Percentiles rank a stretch among this genome's conserved stretches.
These are phyloP conservation scores for Acer yangbiense DNA, from an alignment of 345 rosid genomes.

Conservation along the genomic window DNA sequence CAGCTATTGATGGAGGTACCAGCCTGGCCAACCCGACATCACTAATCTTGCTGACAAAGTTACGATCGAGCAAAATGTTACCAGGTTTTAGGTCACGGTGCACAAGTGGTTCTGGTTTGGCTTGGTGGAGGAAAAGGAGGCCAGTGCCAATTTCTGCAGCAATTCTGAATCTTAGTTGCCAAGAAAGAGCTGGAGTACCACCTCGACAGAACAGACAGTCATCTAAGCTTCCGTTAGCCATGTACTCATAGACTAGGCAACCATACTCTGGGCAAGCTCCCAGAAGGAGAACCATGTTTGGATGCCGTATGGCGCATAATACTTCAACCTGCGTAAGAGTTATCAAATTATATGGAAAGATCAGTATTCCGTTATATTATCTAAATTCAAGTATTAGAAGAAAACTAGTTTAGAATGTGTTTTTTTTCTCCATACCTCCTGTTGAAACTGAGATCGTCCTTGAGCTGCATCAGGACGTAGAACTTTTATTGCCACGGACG, in stretches of 20 bases:
- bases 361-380: neutral
- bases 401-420: neutral
- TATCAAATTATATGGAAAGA: neutral
- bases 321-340: slow-evolving; percentile 64
- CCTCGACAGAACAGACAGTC: slow-evolving; percentile 65
- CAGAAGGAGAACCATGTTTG: slow-evolving; percentile 93
- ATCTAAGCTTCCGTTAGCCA: slow-evolving; percentile 93
- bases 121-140: slow-evolving; percentile 87
- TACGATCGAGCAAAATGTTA: slow-evolving; percentile 76
- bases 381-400: neutral
- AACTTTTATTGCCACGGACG: slow-evolving; percentile 83
- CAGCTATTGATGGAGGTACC: slow-evolving; percentile 78
- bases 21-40: slow-evolving; percentile 95
- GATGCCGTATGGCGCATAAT: slow-evolving; percentile 76
- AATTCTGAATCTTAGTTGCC: slow-evolving; percentile 74
- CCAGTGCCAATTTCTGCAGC: slow-evolving; percentile 86
- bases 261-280: slow-evolving; percentile 94
- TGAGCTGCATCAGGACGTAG: slow-evolving; percentile 85
- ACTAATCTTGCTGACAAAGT: slow-evolving; percentile 88
- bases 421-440: slow-evolving; percentile 46
- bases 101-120: slow-evolving; percentile 92
- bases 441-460: slow-evolving; percentile 81
- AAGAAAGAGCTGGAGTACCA: slow-evolving; percentile 58
- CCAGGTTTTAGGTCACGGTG: slow-evolving; percentile 94
- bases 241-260: slow-evolving; percentile 83